Evolutionary conservation across 805 yeast genomes (phyloP), one percentile per base, ranked within the genome.

Genomic region (Candida maris): DNA sequence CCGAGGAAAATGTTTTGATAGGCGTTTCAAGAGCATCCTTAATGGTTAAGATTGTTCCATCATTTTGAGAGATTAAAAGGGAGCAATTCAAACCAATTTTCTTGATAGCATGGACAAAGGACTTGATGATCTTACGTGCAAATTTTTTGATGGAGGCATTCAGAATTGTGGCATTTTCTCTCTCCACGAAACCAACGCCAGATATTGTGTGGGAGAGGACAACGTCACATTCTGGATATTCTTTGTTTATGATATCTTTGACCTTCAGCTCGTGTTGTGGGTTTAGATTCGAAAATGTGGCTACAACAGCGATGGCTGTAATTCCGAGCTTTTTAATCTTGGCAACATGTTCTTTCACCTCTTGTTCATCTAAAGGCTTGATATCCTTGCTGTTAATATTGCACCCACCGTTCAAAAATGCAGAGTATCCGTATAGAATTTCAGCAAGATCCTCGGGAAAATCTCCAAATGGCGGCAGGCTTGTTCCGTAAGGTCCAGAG

Each of bases 81-180:
- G 70, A 66, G 47, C 71, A 64, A 6, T 44, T 33, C 5, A 70
- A 46, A 0, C 68, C 71, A 5, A 62, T 42, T 1, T 46, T 42
- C 24, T 51, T 52, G n/a, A 67, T 56, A 0, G 76, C 70, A 15
- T 52, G 38, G 12, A 53, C 55, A 43, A 68, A 71, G 1, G 71
- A 60, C 7, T 49, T 37, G 37, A 70, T 66, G 35, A 68, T 67
- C 37, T 57, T 62, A 21, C 49, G 57, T 10, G 74, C 75, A 50
- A 70, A 71, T 12, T 52, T 42, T 46, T 60, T 52, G 37, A 68
- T 67, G 0, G 73, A 56, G 4, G 75, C 73, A 46, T 71, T 71
- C 35, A 71, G 49, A 23, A 71, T 69, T 3, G 74, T 48, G 4
- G 73, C 68, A 46, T 70, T 71, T 45, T 71, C 76, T 46, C 77